Percentiles rank a stretch among this genome's conserved stretches.
These are phyloP conservation scores for Pythium scleroteichum DNA, from an alignment of 352 stramenopile genomes.

Conservation along the genomic window DNA sequence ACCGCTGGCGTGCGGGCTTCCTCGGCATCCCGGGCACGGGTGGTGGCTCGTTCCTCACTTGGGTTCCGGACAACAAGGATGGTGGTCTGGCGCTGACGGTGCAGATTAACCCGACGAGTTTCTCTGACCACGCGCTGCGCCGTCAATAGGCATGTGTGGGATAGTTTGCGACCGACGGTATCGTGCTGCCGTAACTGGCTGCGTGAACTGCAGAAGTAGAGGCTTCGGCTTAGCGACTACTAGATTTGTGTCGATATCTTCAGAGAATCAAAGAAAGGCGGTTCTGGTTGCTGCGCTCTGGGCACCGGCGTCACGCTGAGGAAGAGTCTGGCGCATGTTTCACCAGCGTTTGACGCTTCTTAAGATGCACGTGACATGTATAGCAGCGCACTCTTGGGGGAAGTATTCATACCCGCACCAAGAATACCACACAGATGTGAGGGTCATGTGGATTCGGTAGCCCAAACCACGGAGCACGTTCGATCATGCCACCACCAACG, in stretches of 20 bases:
- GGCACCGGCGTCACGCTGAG: no score
- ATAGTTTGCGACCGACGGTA: no score
- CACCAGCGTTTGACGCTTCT: no score
- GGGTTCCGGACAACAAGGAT: slow-evolving; percentile 42
- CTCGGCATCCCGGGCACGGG: slow-evolving; percentile 53
- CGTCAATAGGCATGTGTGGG: no score
- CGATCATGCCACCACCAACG: slow-evolving; percentile 14
- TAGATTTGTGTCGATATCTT: no score
- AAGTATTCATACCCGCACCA: background rate
- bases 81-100: slow-evolving; percentile 16
- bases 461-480: background rate
- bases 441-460: background rate
- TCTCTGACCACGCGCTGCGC: slow-evolving; percentile 13
- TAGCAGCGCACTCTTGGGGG: no score
- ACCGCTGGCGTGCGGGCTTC: slow-evolving; percentile 62
- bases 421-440: background rate
- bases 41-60: slow-evolving; percentile 63
- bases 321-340: no score
- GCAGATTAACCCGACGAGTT: slow-evolving; percentile 25
- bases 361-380: no score
- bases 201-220: background rate
- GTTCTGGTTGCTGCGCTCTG: no score
- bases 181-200: no score
- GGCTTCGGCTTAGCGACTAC: background rate
- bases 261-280: no score